Conservation (phyloP, 345 rosid genomes). For the Gossypium rotundifolium region DNA sequence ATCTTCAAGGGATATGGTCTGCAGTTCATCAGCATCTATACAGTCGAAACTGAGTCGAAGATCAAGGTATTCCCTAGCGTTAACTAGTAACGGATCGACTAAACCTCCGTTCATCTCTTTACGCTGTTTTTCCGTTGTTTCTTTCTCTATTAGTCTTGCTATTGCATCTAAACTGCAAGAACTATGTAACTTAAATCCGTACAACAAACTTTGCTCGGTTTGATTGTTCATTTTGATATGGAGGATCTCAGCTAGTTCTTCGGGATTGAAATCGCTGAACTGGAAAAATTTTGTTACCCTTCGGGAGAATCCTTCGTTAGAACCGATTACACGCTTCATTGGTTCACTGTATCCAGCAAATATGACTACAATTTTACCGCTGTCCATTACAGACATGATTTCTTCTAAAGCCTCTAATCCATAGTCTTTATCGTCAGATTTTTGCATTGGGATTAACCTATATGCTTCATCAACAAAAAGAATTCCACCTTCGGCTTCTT, state of each 20-base stretch:
- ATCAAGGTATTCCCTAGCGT: conserved; percentile 91
- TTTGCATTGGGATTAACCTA: conserved; percentile 87
- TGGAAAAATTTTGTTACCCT: conserved; percentile 92
- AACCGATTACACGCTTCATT: conserved; percentile 89
- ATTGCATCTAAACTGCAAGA: conserved; percentile 64
- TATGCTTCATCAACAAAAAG: conserved; percentile 99
- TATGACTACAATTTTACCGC: conserved; percentile 81
- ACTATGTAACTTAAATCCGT: conserved; percentile 64
- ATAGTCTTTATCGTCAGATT: conserved; percentile 88
- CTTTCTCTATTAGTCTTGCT: conserved; percentile 53
- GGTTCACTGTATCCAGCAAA: conserved; percentile 96
- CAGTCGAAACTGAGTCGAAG: conserved; percentile 80
- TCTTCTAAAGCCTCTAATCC: conserved; percentile 97
- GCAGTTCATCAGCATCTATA: conserved; percentile 58
- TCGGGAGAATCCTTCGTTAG: conserved; percentile 93
- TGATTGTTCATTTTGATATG: conserved; percentile 83
- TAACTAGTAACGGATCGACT: conserved; percentile 69
- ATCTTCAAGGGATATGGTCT: conserved; percentile 68
- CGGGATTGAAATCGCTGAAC: conserved; percentile 64
- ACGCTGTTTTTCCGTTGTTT: conserved; percentile 81
- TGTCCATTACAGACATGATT: conserved; percentile 96
- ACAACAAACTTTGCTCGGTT: conserved; percentile 48
- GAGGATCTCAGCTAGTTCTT: conserved; percentile 72
- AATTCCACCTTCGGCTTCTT: conserved; percentile 97
- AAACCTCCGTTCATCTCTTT: conserved; percentile 92